A percentile compares a stretch with the other conserved stretches of the same genome.
Evolutionary conservation across 164 flowering plant genomes (phyloP).

Genomic region (Chimonanthus praecox): DNA sequence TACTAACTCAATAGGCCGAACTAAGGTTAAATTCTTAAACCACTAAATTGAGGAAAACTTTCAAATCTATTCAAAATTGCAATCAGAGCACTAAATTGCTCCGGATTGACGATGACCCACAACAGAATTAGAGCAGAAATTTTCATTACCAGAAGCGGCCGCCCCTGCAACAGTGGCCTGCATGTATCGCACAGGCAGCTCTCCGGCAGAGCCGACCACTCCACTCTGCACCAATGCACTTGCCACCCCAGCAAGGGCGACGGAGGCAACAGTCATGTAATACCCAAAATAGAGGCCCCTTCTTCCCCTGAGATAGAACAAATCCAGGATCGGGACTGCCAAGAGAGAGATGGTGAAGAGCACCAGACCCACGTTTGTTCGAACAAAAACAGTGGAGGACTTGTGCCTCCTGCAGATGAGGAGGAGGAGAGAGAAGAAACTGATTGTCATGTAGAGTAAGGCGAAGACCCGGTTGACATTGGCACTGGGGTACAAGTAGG

Average conservation of each 20-base stretch:
- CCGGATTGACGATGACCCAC: too few relatives aligned
- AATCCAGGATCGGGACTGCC: slow-evolving; percentile 75
- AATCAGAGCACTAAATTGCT: too few relatives aligned
- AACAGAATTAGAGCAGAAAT: too few relatives aligned
- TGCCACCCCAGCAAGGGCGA: slow-evolving; percentile 63
- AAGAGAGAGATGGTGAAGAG: slow-evolving; percentile 49
- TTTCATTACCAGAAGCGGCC: slow-evolving; percentile 73
- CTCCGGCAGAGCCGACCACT: slow-evolving; percentile 80
- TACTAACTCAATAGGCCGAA: too few relatives aligned
- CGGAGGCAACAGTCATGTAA: slow-evolving; percentile 54
- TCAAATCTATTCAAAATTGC: too few relatives aligned
- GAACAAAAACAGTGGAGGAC: slow-evolving; percentile 25
- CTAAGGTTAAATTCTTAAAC: too few relatives aligned
- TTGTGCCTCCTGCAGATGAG: slow-evolving; percentile 48
- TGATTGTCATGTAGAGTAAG: slow-evolving; percentile 61
- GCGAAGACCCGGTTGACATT: slow-evolving; percentile 81
- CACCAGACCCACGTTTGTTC: slow-evolving; percentile 68
- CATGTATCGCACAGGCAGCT: slow-evolving; percentile 85
- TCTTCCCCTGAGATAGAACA: slow-evolving; percentile 52
- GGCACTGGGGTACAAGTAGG: slow-evolving; percentile 69
- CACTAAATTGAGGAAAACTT: too few relatives aligned
- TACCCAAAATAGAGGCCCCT: slow-evolving; percentile 60
- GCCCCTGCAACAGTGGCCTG: slow-evolving; percentile 93
- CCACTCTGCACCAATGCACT: slow-evolving; percentile 85
- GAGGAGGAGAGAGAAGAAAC: slow-evolving; percentile 35